phyloP scores from a whole-genome alignment of 2,329 filamentous ascomycete genomes.

The Tetracladium maxilliforme region DNA sequence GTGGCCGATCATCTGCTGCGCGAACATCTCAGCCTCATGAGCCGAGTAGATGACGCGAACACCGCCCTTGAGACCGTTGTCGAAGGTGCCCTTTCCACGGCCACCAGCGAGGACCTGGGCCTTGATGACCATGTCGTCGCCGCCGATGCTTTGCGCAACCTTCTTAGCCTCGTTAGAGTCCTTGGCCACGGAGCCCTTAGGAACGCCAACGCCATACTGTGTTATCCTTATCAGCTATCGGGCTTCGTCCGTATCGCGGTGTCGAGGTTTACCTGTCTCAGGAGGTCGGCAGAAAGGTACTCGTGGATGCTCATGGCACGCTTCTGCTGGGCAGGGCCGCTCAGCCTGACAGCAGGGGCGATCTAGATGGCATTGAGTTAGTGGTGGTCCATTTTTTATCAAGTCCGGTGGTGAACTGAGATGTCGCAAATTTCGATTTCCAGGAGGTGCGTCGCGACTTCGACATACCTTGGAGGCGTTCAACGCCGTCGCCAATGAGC shows the following conservation, averaged over 20 bases:
- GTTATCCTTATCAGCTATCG: conserved; percentile 12
- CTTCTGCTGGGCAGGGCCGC: conserved; percentile 61
- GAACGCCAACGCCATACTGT: conserved; percentile 89
- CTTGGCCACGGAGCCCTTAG: conserved; percentile 76
- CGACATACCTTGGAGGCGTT: conserved; percentile 58
- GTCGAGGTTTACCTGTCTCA: conserved; percentile 45
- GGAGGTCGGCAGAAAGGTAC: conserved; percentile 87
- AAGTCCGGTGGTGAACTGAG: conserved; percentile 5
- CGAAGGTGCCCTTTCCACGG: conserved; percentile 93
- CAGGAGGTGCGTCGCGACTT: conserved; percentile 7
- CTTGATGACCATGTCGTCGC: conserved; percentile 98
- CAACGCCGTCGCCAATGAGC: conserved; percentile 67
- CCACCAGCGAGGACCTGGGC: conserved; percentile 96
- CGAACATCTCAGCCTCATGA: conserved; percentile 89
- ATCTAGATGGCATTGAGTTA: conserved; percentile 20
- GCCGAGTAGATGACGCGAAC: conserved; percentile 98
- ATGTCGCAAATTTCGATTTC: conserved; percentile 7
- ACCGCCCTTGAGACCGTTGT: conserved; percentile 97
- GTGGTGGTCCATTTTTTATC: conserved; percentile 11
- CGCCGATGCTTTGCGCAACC: conserved; percentile 80
- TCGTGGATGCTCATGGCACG: conserved; percentile 94
- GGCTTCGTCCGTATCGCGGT: conserved; percentile 4
- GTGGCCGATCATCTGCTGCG: conserved; percentile 98
- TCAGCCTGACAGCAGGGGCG: conserved; percentile 36
- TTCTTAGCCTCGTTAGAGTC: conserved; percentile 77